Conservation (phyloP, 306 rosid species). For the Cicer judaicum region DNA sequence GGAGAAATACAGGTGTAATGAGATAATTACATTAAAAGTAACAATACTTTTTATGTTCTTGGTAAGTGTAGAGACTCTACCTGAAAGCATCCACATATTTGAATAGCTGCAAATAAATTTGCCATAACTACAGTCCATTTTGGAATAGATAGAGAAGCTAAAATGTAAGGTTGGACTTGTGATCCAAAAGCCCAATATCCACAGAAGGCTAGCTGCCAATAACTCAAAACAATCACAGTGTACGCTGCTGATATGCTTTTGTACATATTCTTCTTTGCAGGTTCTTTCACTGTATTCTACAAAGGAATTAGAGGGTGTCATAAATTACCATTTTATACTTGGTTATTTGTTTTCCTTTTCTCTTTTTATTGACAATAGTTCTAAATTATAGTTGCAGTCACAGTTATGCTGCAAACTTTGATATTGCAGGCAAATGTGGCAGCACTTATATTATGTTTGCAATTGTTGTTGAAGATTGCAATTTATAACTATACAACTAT, state of each 20-base stretch:
- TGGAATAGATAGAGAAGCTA: conserved; percentile 63
- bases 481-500: background rate
- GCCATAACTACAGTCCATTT: conserved; percentile 82
- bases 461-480: background rate
- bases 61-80: conserved; percentile 37
- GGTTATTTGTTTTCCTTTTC: background rate
- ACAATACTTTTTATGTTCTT: too few relatives aligned
- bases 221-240: conserved; percentile 60
- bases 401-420: background rate
- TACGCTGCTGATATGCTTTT: conserved; percentile 77
- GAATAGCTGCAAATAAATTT: conserved; percentile 75
- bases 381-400: background rate
- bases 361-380: background rate
- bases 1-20: too few relatives aligned
- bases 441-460: background rate
- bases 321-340: background rate
- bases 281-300: conserved; percentile 75
- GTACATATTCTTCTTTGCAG: conserved; percentile 72
- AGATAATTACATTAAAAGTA: too few relatives aligned
- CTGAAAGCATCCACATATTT: conserved; percentile 84
- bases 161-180: conserved; percentile 68
- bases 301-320: background rate
- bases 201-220: conserved; percentile 68
- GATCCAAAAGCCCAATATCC: conserved; percentile 89
- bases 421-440: background rate